These are phyloP conservation scores for Mrakiaceae sp. DNA, from an alignment of 1,284 basidiomycete genomes.

Conservation along the genomic window DNA sequence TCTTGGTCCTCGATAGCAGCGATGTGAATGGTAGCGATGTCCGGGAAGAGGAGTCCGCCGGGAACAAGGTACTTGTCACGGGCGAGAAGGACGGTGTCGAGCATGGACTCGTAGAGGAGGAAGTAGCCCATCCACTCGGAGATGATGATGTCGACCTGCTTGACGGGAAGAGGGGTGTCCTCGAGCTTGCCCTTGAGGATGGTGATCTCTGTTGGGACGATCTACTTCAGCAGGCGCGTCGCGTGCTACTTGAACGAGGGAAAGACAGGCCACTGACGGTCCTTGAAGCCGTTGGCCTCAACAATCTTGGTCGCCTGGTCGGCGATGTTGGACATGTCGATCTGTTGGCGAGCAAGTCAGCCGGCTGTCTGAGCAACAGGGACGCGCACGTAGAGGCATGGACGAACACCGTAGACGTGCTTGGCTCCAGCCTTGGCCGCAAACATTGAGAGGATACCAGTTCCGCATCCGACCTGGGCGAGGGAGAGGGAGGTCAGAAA, in stretches of 20 bases:
- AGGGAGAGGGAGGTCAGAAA: not conserved
- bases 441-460: constrained; percentile 98
- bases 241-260: constrained; percentile 14
- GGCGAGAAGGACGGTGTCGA: constrained; percentile 93
- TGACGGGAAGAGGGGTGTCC: constrained; percentile 56
- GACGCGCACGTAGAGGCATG: not conserved
- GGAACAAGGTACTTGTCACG: constrained; percentile 90
- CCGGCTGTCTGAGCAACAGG: not conserved
- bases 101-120: constrained; percentile 93
- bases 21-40: constrained; percentile 83
- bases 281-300: constrained; percentile 88
- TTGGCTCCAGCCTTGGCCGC: constrained; percentile 95
- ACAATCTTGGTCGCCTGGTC: constrained; percentile 97
- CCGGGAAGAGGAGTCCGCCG: constrained; percentile 89
- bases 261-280: constrained; percentile 50
- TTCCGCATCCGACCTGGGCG: constrained; percentile 74
- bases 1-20: constrained; percentile 99
- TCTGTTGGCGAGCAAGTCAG: constrained; percentile 41
- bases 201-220: constrained; percentile 57
- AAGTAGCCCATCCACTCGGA: constrained; percentile 58
- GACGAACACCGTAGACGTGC: constrained; percentile 79
- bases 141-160: constrained; percentile 95
- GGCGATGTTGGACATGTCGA: constrained; percentile 99
- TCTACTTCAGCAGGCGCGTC: not conserved
- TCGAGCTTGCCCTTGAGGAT: constrained; percentile 81